phyloP scores from a whole-genome alignment of 2,329 filamentous ascomycete species.

The Dactylonectria estremocensis region DNA sequence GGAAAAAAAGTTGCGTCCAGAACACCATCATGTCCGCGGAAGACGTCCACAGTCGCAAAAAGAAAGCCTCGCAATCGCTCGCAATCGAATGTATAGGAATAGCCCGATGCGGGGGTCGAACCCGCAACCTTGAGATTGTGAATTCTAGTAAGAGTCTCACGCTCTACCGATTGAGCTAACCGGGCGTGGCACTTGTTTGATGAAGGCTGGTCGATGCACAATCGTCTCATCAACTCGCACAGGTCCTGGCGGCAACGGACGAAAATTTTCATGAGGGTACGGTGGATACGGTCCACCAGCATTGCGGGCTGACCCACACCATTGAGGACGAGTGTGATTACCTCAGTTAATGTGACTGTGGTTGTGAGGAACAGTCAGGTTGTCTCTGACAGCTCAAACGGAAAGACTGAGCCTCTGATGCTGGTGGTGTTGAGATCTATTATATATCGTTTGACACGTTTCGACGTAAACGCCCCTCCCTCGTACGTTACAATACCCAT shows the following conservation, averaged over 20 bases:
- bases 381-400: neutral
- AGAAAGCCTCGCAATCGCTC: conserved; percentile 41
- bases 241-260: neutral
- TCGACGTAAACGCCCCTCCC: conserved; percentile 27
- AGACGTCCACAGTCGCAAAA: conserved; percentile 11
- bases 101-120: conserved; percentile 64
- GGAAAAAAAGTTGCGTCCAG: neutral
- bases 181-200: conserved; percentile 36
- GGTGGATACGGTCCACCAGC: conserved; percentile 17
- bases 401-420: neutral
- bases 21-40: neutral
- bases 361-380: too few species aligned
- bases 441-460: conserved; percentile 26
- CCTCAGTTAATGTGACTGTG: neutral
- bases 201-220: neutral
- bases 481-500: conserved; percentile 16
- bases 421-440: conserved; percentile 40
- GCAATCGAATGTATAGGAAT: conserved; percentile 36
- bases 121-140: conserved; percentile 69
- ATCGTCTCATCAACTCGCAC: conserved; percentile 26
- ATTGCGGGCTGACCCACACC: neutral
- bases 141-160: conserved; percentile 71
- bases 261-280: conserved; percentile 11
- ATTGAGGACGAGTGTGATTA: neutral
- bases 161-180: conserved; percentile 67